phyloP scores from a whole-genome alignment of 345 rosid genomes.

The Gynandropsis gynandra region DNA sequence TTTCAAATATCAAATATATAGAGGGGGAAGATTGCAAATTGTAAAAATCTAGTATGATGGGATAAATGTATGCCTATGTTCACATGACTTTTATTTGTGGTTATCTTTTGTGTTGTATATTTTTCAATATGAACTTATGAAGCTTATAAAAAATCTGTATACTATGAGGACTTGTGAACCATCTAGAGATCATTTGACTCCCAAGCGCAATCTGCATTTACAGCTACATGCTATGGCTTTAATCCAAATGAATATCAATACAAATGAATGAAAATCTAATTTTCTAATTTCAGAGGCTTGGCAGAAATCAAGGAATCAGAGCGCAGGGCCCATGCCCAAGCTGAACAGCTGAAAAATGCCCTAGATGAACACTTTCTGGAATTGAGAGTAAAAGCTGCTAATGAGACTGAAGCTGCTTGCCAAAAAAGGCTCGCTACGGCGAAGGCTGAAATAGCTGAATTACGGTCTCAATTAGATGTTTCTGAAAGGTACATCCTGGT shows the following conservation, averaged over 20 bases:
- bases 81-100: no score
- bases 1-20: background rate
- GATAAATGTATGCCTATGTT: no score
- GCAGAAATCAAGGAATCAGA: conserved; percentile 77
- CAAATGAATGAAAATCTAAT: background rate
- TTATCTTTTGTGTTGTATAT: no score
- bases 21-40: no score
- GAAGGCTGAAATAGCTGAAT: conserved; percentile 76
- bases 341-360: conserved; percentile 56
- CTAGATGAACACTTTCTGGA: conserved; percentile 86
- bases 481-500: conserved; percentile 59
- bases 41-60: no score
- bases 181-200: no score
- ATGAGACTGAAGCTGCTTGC: conserved; percentile 86
- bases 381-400: conserved; percentile 94
- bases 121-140: no score
- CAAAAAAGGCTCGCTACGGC: conserved; percentile 77
- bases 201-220: no score
- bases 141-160: no score
- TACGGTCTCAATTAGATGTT: conserved; percentile 63
- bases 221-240: no score
- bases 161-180: no score
- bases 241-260: background rate
- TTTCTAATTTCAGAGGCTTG: conserved; percentile 47
- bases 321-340: conserved; percentile 63